phyloP scores from a whole-genome alignment of 257 asterid genomes.

The Voacanga thouarsii region DNA sequence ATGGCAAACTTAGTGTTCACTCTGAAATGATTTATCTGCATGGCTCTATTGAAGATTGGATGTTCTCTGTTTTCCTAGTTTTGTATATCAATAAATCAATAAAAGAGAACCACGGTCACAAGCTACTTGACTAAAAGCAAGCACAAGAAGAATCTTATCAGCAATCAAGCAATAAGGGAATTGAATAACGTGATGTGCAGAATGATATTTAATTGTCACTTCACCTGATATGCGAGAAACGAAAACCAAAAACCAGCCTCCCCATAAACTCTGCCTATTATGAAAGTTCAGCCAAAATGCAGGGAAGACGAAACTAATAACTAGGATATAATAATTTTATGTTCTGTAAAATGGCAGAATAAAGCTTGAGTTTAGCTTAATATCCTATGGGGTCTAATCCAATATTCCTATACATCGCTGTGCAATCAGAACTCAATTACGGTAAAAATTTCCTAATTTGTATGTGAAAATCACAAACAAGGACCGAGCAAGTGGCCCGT shows the following conservation, averaged over 20 bases:
- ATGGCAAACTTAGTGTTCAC: not conserved
- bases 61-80: not conserved
- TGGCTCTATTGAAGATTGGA: not conserved
- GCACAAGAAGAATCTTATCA: not conserved
- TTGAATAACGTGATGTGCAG: not conserved
- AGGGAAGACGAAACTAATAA: not conserved
- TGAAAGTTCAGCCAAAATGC: not conserved
- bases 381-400: not conserved
- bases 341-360: not conserved
- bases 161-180: not conserved
- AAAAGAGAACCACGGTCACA: not conserved
- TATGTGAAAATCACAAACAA: not conserved
- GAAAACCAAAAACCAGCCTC: not conserved
- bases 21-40: not conserved
- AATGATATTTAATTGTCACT: not conserved
- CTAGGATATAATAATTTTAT: not conserved
- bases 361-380: slow-evolving; percentile 4
- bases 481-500: not conserved
- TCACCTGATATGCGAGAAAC: not conserved
- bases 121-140: not conserved
- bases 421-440: slow-evolving; percentile 9
- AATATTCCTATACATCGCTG: slow-evolving; percentile 5
- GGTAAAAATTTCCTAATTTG: slow-evolving; percentile 8
- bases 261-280: not conserved
- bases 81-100: not conserved